Conservation (phyloP, 225 moss, liverwort and hornwort species). For the Climacium dendroides region DNA sequence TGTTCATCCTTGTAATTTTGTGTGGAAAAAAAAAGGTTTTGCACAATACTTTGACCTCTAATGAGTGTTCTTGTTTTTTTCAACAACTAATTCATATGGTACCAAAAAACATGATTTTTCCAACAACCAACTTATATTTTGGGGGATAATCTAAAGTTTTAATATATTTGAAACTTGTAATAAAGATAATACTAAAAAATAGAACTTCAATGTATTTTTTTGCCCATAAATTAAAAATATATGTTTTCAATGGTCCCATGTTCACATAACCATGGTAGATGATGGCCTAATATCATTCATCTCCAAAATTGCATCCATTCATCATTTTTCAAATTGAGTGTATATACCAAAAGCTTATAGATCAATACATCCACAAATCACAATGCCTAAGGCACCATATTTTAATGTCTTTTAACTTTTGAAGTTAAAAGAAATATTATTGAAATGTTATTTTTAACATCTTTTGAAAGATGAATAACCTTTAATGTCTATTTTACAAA, state of each 20-base stretch:
- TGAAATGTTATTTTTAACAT: too few species aligned
- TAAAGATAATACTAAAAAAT: neutral
- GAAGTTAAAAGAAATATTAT: neutral
- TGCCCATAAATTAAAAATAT: neutral
- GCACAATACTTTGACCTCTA: neutral
- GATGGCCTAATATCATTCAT: neutral
- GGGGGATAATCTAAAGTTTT: too few species aligned
- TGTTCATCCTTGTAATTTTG: neutral
- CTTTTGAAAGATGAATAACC: rapidly evolving
- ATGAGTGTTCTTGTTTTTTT: neutral
- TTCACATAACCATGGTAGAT: neutral
- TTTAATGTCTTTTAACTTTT: neutral
- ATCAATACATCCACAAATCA: neutral
- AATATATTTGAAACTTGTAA: neutral
- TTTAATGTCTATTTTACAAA: neutral
- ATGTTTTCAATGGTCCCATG: neutral
- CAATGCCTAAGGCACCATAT: neutral
- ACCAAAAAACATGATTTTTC: neutral
- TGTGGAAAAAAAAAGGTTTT: rapidly evolving
- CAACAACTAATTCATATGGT: neutral
- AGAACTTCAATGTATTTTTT: neutral
- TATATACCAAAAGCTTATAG: neutral
- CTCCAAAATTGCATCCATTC: neutral
- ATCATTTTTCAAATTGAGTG: neutral
- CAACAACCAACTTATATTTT: rapidly evolving